phyloP scores from a whole-genome alignment of 202 grass and related monocot species.

The Alloteropsis angusta region DNA sequence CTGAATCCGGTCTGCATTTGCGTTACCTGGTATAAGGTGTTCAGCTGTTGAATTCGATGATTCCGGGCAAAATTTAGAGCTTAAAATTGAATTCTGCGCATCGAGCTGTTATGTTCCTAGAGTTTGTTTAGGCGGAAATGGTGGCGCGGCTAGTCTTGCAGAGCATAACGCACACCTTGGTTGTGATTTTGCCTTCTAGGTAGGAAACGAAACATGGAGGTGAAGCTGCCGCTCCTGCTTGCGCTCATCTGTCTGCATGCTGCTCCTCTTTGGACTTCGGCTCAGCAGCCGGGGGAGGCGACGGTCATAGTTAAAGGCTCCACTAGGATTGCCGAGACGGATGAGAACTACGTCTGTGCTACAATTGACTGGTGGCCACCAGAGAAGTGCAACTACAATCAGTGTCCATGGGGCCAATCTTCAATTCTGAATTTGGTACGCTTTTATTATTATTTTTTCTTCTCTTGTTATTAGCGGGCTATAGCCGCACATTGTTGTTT shows the following conservation, averaged over 20 bases:
- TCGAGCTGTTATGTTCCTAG: not conserved
- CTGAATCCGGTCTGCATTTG: not conserved
- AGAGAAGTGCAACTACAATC: slow-evolving; percentile 78
- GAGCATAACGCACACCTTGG: not conserved
- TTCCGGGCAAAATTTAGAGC: not conserved
- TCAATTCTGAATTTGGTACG: slow-evolving; percentile 66
- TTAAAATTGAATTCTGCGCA: not conserved
- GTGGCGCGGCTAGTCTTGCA: not conserved
- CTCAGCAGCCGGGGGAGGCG: slow-evolving; percentile 35
- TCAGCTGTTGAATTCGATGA: not conserved
- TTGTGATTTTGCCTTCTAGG: slow-evolving; percentile 3
- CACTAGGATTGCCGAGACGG: slow-evolving; percentile 32
- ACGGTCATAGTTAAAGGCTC: slow-evolving; percentile 60
- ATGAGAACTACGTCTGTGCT: slow-evolving; percentile 51
- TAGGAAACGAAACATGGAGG: slow-evolving; percentile 17
- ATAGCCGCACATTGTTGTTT: not conserved
- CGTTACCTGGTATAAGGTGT: not conserved
- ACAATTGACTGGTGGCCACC: slow-evolving; percentile 81
- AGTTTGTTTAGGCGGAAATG: not conserved
- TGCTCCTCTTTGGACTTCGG: slow-evolving; percentile 1
- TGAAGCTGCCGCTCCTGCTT: slow-evolving; percentile 19
- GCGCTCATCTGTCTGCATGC: slow-evolving; percentile 15
- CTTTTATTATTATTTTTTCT: not conserved
- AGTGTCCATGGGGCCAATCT: slow-evolving; percentile 66
- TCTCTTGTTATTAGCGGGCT: not conserved